Evolutionary conservation across 2,329 filamentous ascomycete species (phyloP), one percentile per base, ranked within the genome.

Genomic region (Celoporthe dispersa): DNA sequence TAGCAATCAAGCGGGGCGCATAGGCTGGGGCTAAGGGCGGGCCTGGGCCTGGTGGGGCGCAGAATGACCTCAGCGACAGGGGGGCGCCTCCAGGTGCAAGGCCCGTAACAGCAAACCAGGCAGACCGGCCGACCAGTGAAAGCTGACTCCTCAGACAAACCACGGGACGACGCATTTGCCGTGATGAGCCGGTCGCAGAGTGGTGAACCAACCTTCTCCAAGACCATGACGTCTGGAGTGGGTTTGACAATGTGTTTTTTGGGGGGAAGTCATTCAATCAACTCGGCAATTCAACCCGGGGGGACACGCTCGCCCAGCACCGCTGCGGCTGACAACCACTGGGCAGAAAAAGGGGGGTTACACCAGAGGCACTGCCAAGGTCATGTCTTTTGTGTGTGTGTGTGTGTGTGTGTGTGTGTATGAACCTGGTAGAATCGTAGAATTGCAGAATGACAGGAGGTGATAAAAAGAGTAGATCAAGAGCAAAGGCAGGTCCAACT

Each of bases 311-410:
- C 41, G 66, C 68, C 53, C 62, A 25, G 33, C 2, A 62, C 67
- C 16, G 35, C 53, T 39, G 69, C 68, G 25, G 28, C 71, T 72
- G 73, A 74, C 75, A 73, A 74, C 73, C 71, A 67, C 9, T 33
- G 19, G 25, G 4, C n/a, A 60, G 28, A 60, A 37, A 9, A 37
- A 37, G 22, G 1, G 35, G 59, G 9, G 37, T n/a, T 19, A 62
- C 33, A 35, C 33, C 35, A 62, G 60, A 37, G 57, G 60, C 60
- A 62, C 33, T 61, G 9, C 14, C 35, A 16, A 9, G 7, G 59
- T 25, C 9, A 28, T 35, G 9, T n/a, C 9, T 22, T 35, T 9
- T 41, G 39, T 41, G 39, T 60, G 31, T 35, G 39, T 41, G 39
- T 19, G 39, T 60, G 33, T 31, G 14, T 35, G 28, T 61, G 8